Conservation (phyloP, 805 yeast species). For the Cyberlindnera misumaiensis region DNA sequence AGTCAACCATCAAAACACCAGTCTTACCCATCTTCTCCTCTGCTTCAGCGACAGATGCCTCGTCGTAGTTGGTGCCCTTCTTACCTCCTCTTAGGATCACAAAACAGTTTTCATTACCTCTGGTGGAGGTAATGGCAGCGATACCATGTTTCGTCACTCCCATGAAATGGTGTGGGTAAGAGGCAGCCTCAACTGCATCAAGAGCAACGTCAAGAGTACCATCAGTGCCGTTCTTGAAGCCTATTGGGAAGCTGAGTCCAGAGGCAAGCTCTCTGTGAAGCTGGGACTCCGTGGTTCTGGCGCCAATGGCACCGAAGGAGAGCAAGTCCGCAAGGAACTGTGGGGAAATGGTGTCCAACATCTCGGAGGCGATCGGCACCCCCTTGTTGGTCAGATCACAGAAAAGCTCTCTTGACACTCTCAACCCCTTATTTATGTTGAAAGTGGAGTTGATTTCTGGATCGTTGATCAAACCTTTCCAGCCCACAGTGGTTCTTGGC, state of each 20-base stretch:
- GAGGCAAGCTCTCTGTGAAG: conserved; percentile 96
- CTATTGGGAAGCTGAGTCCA: conserved; percentile 97
- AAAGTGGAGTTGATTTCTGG: conserved; percentile 90
- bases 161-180: conserved; percentile 90
- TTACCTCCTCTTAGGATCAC: conserved; percentile 95
- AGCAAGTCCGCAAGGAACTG: conserved; percentile 88
- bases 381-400: conserved; percentile 72
- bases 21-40: conserved; percentile 50
- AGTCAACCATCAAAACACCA: conserved; percentile 81
- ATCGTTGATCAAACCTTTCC: conserved; percentile 97
- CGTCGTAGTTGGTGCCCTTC: conserved; percentile 88
- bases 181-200: conserved; percentile 90
- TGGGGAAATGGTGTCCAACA: conserved; percentile 97
- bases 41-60: conserved; percentile 66
- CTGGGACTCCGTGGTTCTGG: conserved; percentile 98
- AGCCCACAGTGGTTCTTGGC: conserved; percentile 98
- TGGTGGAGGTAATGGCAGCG: conserved; percentile 93
- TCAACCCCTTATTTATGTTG: conserved; percentile 91
- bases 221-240: conserved; percentile 98
- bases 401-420: conserved; percentile 79
- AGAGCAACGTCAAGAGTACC: conserved; percentile 89
- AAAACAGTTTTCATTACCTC: conserved; percentile 92
- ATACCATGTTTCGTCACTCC: conserved; percentile 96
- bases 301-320: conserved; percentile 97
- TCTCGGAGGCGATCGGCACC: conserved; percentile 92